A percentile compares a stretch with the other conserved stretches of the same genome.
These are phyloP conservation scores for Fusarium nematophilum DNA, from an alignment of 2,329 filamentous ascomycete genomes.

Conservation along the genomic window DNA sequence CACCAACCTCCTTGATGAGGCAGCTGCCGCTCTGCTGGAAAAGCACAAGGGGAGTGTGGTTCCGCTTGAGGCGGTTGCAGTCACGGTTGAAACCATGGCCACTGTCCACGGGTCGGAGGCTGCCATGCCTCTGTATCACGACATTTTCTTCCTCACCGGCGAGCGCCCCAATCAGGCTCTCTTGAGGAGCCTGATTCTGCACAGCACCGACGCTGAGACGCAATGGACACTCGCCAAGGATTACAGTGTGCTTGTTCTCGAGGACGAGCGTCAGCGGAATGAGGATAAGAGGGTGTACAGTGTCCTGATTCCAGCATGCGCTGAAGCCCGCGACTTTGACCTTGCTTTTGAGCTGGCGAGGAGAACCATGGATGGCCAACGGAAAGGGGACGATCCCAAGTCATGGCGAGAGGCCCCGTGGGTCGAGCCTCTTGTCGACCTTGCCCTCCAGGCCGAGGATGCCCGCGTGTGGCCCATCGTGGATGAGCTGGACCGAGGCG, in stretches of 20 bases:
- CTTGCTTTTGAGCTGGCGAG: conserved; percentile 49
- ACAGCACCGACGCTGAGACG: conserved; percentile 42
- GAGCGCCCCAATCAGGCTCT: conserved; percentile 41
- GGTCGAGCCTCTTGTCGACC: conserved; percentile 44
- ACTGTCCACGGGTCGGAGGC: conserved; percentile 43
- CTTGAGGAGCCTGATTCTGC: conserved; percentile 47
- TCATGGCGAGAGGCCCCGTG: conserved; percentile 36
- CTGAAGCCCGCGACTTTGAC: conserved; percentile 45
- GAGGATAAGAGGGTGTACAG: conserved; percentile 35
- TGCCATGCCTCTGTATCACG: conserved; percentile 49
- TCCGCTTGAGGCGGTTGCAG: conserved; percentile 52
- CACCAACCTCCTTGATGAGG: conserved; percentile 58
- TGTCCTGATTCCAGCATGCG: conserved; percentile 46
- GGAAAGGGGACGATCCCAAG: not conserved
- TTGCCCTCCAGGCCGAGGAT: conserved; percentile 46
- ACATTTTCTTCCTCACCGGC: conserved; percentile 45
- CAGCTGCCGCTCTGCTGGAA: conserved; percentile 66
- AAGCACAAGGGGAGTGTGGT: conserved; percentile 55
- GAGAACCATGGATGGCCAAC: conserved; percentile 21
- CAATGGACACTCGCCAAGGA: conserved; percentile 44
- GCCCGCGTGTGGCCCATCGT: conserved; percentile 48
- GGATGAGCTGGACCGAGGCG: conserved; percentile 40
- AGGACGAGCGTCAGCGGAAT: conserved; percentile 15
- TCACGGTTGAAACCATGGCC: conserved; percentile 50
- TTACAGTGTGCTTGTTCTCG: conserved; percentile 42